Evolutionary conservation across 352 stramenopile genomes (phyloP).

Genomic region (Phytophthora colocasiae): DNA sequence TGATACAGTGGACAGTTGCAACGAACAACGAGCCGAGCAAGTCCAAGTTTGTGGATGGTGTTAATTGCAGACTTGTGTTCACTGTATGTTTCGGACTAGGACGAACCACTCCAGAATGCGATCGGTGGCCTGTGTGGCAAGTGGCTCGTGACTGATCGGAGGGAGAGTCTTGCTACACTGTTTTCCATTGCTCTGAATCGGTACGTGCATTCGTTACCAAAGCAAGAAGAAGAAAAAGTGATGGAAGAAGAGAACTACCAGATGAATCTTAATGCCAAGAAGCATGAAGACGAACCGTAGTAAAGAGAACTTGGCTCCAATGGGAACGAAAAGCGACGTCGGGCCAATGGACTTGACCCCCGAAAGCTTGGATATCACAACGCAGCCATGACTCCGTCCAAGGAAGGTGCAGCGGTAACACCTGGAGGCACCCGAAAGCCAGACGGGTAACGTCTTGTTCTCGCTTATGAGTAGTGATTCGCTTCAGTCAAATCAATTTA

Average conservation of each 20-base stretch:
- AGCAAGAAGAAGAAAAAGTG: constrained; percentile 49
- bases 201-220: constrained; percentile 54
- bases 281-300: constrained; percentile 24
- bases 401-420: constrained; percentile 18
- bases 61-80: constrained; percentile 52
- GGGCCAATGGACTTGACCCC: constrained; percentile 34
- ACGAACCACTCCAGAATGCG: constrained; percentile 58
- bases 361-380: constrained; percentile 26
- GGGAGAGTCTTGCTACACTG: constrained; percentile 58
- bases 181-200: constrained; percentile 64
- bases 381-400: constrained; percentile 27
- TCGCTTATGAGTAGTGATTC: constrained; percentile 30
- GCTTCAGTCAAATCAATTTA: constrained; percentile 13
- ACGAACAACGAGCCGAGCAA: constrained; percentile 59
- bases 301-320: constrained; percentile 29
- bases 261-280: constrained; percentile 16
- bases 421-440: constrained; percentile 29
- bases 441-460: constrained; percentile 47
- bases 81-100: constrained; percentile 73
- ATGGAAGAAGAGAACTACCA: constrained; percentile 23
- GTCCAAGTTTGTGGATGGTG: constrained; percentile 47
- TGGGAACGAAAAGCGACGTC: constrained; percentile 38
- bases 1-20: constrained; percentile 51
- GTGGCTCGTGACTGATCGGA: constrained; percentile 61
- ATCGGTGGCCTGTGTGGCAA: constrained; percentile 63